A percentile compares a stretch with the other conserved stretches of the same genome.
phyloP scores from a whole-genome alignment of 441 rosid genomes.

The Erodium moschatum region DNA sequence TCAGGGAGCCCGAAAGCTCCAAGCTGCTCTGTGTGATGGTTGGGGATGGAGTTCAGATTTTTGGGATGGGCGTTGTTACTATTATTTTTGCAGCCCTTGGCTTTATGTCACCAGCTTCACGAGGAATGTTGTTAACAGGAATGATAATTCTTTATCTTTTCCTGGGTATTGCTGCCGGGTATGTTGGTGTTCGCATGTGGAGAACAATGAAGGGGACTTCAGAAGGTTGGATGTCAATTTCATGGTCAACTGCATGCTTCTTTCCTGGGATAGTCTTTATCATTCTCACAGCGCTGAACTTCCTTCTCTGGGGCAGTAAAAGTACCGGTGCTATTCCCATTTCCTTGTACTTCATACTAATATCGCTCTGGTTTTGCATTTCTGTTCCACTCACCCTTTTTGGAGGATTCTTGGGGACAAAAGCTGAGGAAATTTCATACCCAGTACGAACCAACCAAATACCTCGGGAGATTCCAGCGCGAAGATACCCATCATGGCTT shows the following conservation, averaged over 20 bases:
- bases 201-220: constrained; percentile 67
- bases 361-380: constrained; percentile 90
- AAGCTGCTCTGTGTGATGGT: constrained; percentile 82
- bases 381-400: constrained; percentile 85
- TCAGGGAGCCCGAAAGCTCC: constrained; percentile 66
- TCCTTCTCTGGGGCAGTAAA: constrained; percentile 80
- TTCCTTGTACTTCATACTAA: constrained; percentile 58
- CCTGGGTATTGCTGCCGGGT: constrained; percentile 76
- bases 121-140: constrained; percentile 88
- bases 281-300: constrained; percentile 66
- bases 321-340: constrained; percentile 91
- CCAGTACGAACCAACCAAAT: constrained; percentile 95
- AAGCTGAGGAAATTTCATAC: constrained; percentile 58
- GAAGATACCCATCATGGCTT: constrained; percentile 91
- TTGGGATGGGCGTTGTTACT: constrained; percentile 81
- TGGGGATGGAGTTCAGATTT: constrained; percentile 84
- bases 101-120: constrained; percentile 93
- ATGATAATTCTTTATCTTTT: constrained; percentile 84
- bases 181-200: constrained; percentile 77
- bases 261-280: constrained; percentile 88
- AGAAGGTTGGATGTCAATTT: constrained; percentile 72
- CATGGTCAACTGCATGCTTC: constrained; percentile 79
- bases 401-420: constrained; percentile 80
- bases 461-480: constrained; percentile 93
- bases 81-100: constrained; percentile 89